Evolutionary conservation across 2,329 filamentous ascomycete species (phyloP).

Genomic region (Taxawa tesnikishii): DNA sequence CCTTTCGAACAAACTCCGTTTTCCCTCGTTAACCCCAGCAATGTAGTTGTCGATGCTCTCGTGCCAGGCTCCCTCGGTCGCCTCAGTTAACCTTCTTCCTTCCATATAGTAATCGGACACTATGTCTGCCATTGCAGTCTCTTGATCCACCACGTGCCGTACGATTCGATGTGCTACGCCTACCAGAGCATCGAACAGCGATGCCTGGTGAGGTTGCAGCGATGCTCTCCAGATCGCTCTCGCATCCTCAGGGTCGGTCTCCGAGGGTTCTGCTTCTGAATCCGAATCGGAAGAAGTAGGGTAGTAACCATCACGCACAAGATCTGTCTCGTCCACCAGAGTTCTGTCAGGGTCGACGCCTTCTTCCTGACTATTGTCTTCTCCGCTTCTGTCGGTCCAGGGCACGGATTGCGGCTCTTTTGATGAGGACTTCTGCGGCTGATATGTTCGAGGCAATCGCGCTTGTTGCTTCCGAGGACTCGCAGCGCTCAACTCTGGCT

Average conservation of each 20-base stretch:
- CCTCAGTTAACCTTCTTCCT: no score
- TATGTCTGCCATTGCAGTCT: slow-evolving; percentile 30
- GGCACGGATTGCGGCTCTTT: neutral
- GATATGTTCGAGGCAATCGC: no score
- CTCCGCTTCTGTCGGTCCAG: slow-evolving; percentile 6
- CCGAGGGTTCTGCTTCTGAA: slow-evolving; percentile 13
- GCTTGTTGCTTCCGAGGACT: no score
- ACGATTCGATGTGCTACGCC: slow-evolving; percentile 30
- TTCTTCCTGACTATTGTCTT: slow-evolving; percentile 4
- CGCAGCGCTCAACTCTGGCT: slow-evolving; percentile 11
- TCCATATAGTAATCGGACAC: slow-evolving; percentile 32
- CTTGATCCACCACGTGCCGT: slow-evolving; percentile 33
- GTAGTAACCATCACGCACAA: slow-evolving; percentile 5
- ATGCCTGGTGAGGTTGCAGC: slow-evolving; percentile 26
- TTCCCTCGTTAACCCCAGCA: no score
- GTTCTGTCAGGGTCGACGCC: slow-evolving; percentile 13
- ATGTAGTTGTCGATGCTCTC: no score
- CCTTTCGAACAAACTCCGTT: no score
- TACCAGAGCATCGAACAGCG: slow-evolving; percentile 24
- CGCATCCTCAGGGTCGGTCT: slow-evolving; percentile 16
- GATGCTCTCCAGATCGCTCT: slow-evolving; percentile 23
- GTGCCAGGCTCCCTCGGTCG: no score
- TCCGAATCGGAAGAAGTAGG: slow-evolving; percentile 7
- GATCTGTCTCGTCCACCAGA: slow-evolving; percentile 13
- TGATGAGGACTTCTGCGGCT: no score